Evolutionary conservation across 2,329 filamentous ascomycete species (phyloP), one percentile per base, ranked within the genome.

Genomic region (Ophiognomonia clavigignenti-juglandacearum): DNA sequence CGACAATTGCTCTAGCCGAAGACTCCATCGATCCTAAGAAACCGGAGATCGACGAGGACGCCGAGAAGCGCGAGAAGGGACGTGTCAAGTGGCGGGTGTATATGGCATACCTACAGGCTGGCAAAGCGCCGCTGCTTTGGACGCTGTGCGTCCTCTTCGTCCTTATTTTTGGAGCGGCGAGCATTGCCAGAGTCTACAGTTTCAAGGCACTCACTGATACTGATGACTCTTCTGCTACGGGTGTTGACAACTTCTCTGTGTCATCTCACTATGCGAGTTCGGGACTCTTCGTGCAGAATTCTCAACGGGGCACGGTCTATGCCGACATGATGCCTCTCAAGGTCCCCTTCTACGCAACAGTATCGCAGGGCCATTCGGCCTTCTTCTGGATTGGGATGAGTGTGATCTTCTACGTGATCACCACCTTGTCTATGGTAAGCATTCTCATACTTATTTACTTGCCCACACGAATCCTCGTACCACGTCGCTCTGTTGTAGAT

Each of bases 51-150:
- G 47, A 40, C 14, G 43, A 50, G 10, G 53, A 56, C 14, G 61
- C 62, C 14, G 63, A 65, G 35, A 52, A 53, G 22, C 58, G 62
- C 9, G 61, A 64, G 45, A 58, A 50, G 2, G 64, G 64, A 1
- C 59, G 59, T 4, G 63, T 66, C 45, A 64, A 66, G 43, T 59
- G 56, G 51, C 55, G 53, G 29, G 59, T 65, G 4, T 65, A 65
- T 52, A 59, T 54, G 39, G 59, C 57, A n/a, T 66, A 65, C 44
- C 57, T 63, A 42, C 51, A 56, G 20, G 58, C 62, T 18, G 59
- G 62, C 42, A 59, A 57, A 8, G 61, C 61, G 3, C 29, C 50
- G 2, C 8, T 58, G 1, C 53, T 58, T 5, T 66, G 63, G 64
- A 16, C 56, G 2, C 14, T 57, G 3, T 57, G 58, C 16, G 38